Conservation (phyloP, 129 eudicot species). For the Lactuca sativa region DNA sequence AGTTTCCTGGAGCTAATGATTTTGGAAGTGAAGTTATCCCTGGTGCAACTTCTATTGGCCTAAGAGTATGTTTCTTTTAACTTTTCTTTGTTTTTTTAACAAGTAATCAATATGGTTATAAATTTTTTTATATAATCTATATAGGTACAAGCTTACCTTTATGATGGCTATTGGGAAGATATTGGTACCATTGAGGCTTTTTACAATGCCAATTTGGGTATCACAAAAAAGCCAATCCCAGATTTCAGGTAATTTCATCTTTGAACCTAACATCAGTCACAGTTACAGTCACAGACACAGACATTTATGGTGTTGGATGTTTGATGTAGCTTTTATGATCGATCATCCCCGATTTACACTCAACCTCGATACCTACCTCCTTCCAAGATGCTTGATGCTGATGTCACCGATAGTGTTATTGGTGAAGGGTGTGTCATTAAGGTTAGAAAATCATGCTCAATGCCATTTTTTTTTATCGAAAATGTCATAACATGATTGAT, state of each 20-base stretch:
- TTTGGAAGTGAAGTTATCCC: slow-evolving; percentile 99
- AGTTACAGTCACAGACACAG: too few species aligned
- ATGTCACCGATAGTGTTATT: slow-evolving; percentile 91
- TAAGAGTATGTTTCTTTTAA: slow-evolving; percentile 57
- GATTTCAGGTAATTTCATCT: slow-evolving; percentile 67
- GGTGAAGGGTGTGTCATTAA: slow-evolving; percentile 98
- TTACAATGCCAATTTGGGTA: slow-evolving; percentile 89
- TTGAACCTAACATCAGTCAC: too few species aligned
- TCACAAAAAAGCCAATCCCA: slow-evolving; percentile 90
- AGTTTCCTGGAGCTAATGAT: slow-evolving; percentile 91
- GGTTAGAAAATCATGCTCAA: slow-evolving; percentile 40
- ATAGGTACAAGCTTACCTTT: slow-evolving; percentile 93
- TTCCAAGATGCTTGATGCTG: slow-evolving; percentile 99
- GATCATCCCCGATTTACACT: slow-evolving; percentile 92
- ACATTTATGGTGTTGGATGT: slow-evolving; percentile 4
- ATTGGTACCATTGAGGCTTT: slow-evolving; percentile 98
- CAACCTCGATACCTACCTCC: slow-evolving; percentile 99
- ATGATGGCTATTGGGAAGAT: slow-evolving; percentile 98
- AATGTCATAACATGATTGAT: too few species aligned
- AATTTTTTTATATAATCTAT: slow-evolving; percentile 11
- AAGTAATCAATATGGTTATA: slow-evolving; percentile 4
- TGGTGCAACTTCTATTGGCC: slow-evolving; percentile 84
- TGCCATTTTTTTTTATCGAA: too few species aligned
- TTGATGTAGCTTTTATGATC: slow-evolving; percentile 87
- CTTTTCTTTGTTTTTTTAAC: background rate